These are phyloP conservation scores for Fusarium bactridioides DNA, from an alignment of 2,329 filamentous ascomycete species.

Conservation along the genomic window DNA sequence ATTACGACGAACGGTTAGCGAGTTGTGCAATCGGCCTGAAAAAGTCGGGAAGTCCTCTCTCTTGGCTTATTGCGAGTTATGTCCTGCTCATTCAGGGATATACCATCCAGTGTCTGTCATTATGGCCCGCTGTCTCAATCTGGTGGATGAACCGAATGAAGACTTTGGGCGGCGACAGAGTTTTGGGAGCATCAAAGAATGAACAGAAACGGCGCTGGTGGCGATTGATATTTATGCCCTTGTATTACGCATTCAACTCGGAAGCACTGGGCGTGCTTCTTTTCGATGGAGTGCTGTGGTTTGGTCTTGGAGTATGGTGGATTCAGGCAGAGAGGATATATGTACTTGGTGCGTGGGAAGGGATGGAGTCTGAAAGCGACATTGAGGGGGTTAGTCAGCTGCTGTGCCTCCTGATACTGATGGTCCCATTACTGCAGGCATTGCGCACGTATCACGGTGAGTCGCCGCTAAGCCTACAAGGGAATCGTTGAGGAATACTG, in stretches of 20 bases:
- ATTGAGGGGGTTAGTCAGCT: background rate
- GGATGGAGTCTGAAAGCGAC: background rate
- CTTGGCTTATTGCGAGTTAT: background rate
- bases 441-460: background rate
- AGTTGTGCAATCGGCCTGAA: background rate
- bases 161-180: rapidly evolving
- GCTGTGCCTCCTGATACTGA: background rate
- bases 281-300: background rate
- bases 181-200: background rate
- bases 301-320: background rate
- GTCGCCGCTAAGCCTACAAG: background rate
- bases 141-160: background rate
- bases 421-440: background rate
- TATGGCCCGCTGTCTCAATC: background rate
- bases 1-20: background rate
- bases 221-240: background rate
- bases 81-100: background rate
- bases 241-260: background rate
- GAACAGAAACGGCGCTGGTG: background rate
- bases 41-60: background rate
- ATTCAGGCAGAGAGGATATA: background rate
- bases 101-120: background rate
- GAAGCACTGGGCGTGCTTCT: background rate
- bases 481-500: background rate
- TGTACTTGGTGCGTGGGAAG: background rate